These are phyloP conservation scores for Cryptosporidium sp. DNA, from an alignment of 169 alveolate genomes.

Conservation along the genomic window DNA sequence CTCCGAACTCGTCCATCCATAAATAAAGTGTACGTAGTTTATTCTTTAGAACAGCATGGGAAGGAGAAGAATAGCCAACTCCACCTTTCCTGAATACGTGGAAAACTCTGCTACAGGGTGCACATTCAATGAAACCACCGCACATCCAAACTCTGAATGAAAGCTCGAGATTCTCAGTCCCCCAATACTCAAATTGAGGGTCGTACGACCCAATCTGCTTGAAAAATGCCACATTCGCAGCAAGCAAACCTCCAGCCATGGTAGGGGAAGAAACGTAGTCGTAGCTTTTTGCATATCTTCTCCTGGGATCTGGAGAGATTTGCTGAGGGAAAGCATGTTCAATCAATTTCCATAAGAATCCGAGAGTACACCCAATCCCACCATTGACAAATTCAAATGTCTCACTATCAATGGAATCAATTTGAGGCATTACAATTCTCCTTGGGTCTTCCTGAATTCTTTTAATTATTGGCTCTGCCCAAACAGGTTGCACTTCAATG, in stretches of 20 bases:
- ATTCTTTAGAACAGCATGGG: constrained; percentile 74
- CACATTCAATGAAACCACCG: constrained; percentile 83
- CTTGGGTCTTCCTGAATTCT: constrained; percentile 76
- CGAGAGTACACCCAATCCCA: constrained; percentile 83
- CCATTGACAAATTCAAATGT: constrained; percentile 78
- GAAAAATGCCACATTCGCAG: constrained; percentile 77
- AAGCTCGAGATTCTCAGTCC: constrained; percentile 82
- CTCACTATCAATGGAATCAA: constrained; percentile 81
- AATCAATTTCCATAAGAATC: constrained; percentile 81
- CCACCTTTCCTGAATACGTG: constrained; percentile 82
- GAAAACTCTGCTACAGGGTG: constrained; percentile 81
- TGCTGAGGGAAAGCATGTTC: constrained; percentile 79
- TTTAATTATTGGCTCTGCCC: constrained; percentile 83
- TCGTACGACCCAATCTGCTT: constrained; percentile 79
- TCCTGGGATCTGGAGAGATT: constrained; percentile 55
- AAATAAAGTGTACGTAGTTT: constrained; percentile 77
- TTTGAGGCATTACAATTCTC: constrained; percentile 82
- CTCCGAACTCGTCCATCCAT: constrained; percentile 82
- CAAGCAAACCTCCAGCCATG: constrained; percentile 83
- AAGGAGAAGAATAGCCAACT: constrained; percentile 78
- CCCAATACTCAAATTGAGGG: constrained; percentile 80
- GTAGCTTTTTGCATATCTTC: constrained; percentile 63
- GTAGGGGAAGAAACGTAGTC: constrained; percentile 81
- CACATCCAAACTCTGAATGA: constrained; percentile 83
- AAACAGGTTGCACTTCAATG: constrained; percentile 80